Evolutionary conservation across 192 early-diverging fungal genomes (phyloP).

Genomic region (Backusella macrospora): DNA sequence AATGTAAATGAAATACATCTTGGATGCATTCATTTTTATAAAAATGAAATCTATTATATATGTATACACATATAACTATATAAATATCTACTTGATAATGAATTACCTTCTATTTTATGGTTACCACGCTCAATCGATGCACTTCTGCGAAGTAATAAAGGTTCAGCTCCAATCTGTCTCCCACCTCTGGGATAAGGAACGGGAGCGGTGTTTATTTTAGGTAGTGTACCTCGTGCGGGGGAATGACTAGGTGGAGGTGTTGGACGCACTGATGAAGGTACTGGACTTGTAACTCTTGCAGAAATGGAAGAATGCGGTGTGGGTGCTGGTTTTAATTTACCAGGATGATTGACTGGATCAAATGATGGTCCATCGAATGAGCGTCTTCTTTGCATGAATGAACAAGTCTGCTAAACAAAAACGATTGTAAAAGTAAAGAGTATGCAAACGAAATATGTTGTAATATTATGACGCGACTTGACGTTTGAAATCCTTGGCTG

Average conservation of each 20-base stretch:
- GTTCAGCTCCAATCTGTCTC: slow-evolving; percentile 13
- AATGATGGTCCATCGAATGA: slow-evolving; percentile 10
- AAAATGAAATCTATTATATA: too few relatives aligned
- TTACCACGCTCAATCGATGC: slow-evolving; percentile 2
- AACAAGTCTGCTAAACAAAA: background rate
- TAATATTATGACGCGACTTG: background rate
- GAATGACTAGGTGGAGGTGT: background rate
- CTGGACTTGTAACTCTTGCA: background rate
- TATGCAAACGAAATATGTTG: background rate
- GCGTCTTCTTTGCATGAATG: slow-evolving; percentile 12
- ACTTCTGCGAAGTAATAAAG: slow-evolving; percentile 7
- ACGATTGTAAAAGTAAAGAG: background rate
- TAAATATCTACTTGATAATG: too few relatives aligned
- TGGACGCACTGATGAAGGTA: slow-evolving; percentile 4
- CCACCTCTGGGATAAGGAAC: slow-evolving; percentile 13
- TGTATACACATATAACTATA: too few relatives aligned
- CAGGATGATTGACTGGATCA: background rate
- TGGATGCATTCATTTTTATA: background rate
- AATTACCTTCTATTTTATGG: background rate
- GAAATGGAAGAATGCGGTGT: background rate
- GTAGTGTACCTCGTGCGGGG: slow-evolving; percentile 13
- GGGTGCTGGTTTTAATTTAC: background rate
- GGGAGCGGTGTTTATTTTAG: slow-evolving; percentile 15
- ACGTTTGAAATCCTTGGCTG: background rate
- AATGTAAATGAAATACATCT: background rate